Evolutionary conservation across 331 rosid species (phyloP), one percentile per base, ranked within the genome.

Genomic region (Dryas integrifolia): DNA sequence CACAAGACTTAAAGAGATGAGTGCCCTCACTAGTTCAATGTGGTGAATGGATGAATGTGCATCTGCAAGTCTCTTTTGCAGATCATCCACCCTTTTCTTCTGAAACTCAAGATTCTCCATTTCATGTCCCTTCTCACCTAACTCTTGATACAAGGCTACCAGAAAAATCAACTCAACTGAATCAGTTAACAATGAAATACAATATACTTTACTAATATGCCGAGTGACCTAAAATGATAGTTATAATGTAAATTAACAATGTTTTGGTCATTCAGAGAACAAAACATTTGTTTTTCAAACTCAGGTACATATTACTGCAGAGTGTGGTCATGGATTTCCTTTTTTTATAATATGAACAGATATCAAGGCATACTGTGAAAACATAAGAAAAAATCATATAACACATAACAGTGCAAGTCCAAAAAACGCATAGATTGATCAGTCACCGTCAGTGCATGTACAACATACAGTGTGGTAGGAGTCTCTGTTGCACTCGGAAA

Each of bases 111-210:
- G 72, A 80, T 94, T 94, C 81, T 94, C 97, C 97, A 91, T 85
- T 85, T 91, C 96, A 68, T 85, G 92, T 64, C 98, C 98, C 76
- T 79, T 84, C 73, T 94, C 98, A 69, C 96, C 96, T 62, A 94
- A 79, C 77, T 94, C 97, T 81, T 84, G 85, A 85, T 91, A 94
- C 65, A 91, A 85, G 50, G 82, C 98, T 94, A 86, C 81, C 66
- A 74, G 67, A 79, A 64, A 74, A 41, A 71, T 45, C 15, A 6
- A 70, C 52, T 41, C 39, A 52, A 70, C 7, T 9, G 44, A 41
- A 5, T 26, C 16, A 7, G 6, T 21, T 11, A 13, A 44, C 38
- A 7, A 40, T 53, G 64, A 24, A 14, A 70, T 21, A 48, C 14
- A n/a, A 7, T 7, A n/a, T 18, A 21, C 56, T 41, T 70, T 13